Percentiles rank a stretch among this genome's conserved stretches.
These are phyloP conservation scores for Pisolithus sp. DNA, from an alignment of 768 basidiomycete genomes.

Conservation along the genomic window DNA sequence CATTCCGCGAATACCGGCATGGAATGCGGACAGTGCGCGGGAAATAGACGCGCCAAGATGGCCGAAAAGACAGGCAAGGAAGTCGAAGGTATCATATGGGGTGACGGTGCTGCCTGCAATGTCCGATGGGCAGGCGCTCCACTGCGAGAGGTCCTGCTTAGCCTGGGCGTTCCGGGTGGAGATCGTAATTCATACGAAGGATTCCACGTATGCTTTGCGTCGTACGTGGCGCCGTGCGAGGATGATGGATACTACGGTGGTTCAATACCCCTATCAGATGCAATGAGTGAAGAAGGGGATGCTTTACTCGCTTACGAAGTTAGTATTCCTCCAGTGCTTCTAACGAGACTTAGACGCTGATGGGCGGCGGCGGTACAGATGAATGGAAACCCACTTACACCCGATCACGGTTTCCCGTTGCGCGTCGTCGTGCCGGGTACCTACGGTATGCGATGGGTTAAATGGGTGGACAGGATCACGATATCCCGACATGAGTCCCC, in stretches of 20 bases:
- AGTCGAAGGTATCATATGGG: conserved; percentile 58
- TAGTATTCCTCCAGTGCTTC: neutral
- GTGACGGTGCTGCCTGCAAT: conserved; percentile 65
- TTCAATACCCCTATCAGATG: conserved; percentile 52
- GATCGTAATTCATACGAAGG: conserved; percentile 15
- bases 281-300: conserved; percentile 39
- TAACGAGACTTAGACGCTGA: neutral
- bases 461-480: conserved; percentile 63
- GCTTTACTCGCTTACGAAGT: conserved; percentile 62
- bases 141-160: conserved; percentile 49
- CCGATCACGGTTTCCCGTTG: conserved; percentile 61
- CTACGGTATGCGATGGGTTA: conserved; percentile 68
- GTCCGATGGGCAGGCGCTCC: conserved; percentile 59
- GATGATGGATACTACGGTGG: conserved; percentile 59
- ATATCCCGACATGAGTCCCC: conserved; percentile 49
- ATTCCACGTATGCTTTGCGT: conserved; percentile 55
- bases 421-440: conserved; percentile 65
- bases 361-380: conserved; percentile 38
- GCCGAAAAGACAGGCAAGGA: conserved; percentile 38
- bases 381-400: conserved; percentile 52
- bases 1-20: neutral
- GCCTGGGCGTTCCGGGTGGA: conserved; percentile 31
- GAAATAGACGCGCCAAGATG: conserved; percentile 65
- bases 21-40: conserved; percentile 42
- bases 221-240: conserved; percentile 53